Evolutionary conservation across 371 early-diverging fungal species (phyloP), one percentile per base, ranked within the genome.

Genomic region (Gilbertella persicaria): DNA sequence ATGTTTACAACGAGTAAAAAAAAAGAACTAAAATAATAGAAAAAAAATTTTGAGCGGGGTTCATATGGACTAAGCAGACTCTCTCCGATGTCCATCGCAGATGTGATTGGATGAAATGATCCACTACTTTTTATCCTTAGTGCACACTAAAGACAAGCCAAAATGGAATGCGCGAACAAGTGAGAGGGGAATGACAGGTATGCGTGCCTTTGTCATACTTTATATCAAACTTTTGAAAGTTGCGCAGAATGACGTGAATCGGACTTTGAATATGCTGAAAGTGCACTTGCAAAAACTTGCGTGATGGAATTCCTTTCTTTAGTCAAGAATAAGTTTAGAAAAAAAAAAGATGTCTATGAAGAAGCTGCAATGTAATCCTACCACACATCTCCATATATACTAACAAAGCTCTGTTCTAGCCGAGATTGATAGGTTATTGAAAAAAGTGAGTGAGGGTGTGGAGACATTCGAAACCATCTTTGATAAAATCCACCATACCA

Each of bases 391-490:
- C n/a, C n/a, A n/a, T n/a, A n/a, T n/a, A n/a, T n/a, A n/a, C n/a
- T n/a, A n/a, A n/a, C n/a, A 23, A 24, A 13, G 33, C 33, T 10
- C 13, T 3, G 9, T 28, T 38, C 6, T 53, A 56, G 63, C 53
- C 39, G 64, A 63, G 38, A 63, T 63, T 70, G 98, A 98, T 58
- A 83, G 91, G 62, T 86, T 89, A 43, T 82, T 96, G 49, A 98
- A 98, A 66, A 94, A 94, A 71, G 96, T 98, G 26, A 72, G 89
- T 47, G 96, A 97, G 76, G 98, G 98, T 13, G 92, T 98, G 21
- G 93, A 93, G 48, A 87, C 89, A 24, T 96, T 97, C 81, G 95
- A 97, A 56, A 82, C 77, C 30, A 92, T 89, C 50, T 88, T 89
- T 65, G 93, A 92, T 40, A 97, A 98, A 71, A 85, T 98, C 20